A percentile compares a stretch with the other conserved stretches of the same genome.
These are phyloP conservation scores for Suillus bovinus DNA, from an alignment of 768 basidiomycete genomes.

Conservation along the genomic window DNA sequence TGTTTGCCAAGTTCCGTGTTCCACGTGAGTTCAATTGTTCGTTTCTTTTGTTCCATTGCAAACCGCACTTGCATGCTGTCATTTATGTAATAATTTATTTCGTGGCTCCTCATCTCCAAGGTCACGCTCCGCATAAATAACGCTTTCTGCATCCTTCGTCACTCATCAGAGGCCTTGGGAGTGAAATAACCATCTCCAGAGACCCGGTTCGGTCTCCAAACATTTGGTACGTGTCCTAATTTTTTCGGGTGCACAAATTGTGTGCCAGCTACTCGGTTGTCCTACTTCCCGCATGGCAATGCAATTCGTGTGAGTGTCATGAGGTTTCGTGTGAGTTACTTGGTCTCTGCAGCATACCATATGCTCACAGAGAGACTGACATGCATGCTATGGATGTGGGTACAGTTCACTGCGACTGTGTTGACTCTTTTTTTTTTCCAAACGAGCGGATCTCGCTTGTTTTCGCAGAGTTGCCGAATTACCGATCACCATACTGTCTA, in stretches of 20 bases:
- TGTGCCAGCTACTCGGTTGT: neutral
- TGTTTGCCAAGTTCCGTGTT: neutral
- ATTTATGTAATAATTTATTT: neutral
- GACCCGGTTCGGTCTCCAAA: neutral
- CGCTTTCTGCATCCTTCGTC: neutral
- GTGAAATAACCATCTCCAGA: conserved; percentile 1
- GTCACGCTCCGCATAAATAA: conserved; percentile 3
- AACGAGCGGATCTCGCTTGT: neutral
- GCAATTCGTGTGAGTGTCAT: neutral
- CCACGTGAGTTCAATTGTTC: neutral
- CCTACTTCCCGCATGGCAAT: neutral
- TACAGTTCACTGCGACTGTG: neutral
- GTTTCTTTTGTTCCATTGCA: neutral
- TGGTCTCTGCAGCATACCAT: neutral
- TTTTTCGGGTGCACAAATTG: neutral
- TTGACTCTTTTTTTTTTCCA: neutral
- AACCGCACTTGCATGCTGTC: neutral
- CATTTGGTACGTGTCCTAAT: neutral
- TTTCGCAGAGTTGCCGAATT: neutral
- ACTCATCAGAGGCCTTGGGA: neutral
- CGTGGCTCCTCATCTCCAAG: neutral
- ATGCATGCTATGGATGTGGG: neutral
- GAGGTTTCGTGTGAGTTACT: neutral
- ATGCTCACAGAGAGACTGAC: neutral
- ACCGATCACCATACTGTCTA: neutral